These are phyloP conservation scores for Blastocystis sp. DNA, from an alignment of 352 stramenopile species.

Conservation along the genomic window DNA sequence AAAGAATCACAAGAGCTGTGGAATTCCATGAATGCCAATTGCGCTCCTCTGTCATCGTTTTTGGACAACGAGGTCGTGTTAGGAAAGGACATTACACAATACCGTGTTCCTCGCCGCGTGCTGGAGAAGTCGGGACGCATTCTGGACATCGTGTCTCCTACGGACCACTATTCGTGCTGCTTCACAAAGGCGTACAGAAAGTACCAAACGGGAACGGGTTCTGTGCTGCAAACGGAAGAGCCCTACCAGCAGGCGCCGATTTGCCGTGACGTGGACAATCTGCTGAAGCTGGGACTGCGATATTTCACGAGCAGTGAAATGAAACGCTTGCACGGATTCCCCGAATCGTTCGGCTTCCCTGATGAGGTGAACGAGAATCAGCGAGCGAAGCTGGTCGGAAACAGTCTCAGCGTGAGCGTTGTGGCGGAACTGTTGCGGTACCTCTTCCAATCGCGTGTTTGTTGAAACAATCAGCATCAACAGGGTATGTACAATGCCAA, in stretches of 20 bases:
- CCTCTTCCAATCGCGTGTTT: constrained; percentile 15
- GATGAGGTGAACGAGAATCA: constrained; percentile 48
- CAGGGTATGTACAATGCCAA: too few species aligned
- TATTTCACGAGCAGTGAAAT: constrained; percentile 61
- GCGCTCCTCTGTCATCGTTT: constrained; percentile 9
- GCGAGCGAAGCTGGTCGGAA: constrained; percentile 53
- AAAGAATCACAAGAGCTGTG: constrained; percentile 68
- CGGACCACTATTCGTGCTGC: constrained; percentile 51
- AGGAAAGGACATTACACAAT: constrained; percentile 37
- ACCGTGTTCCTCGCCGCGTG: constrained; percentile 5
- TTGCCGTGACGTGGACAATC: constrained; percentile 26
- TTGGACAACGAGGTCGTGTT: constrained; percentile 16
- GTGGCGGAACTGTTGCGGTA: constrained; percentile 43
- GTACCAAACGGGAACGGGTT: constrained; percentile 60
- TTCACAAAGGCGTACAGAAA: constrained; percentile 68
- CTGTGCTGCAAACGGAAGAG: constrained; percentile 32
- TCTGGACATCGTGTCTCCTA: constrained; percentile 62
- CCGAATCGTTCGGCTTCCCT: constrained; percentile 53
- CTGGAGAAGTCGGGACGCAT: constrained; percentile 46
- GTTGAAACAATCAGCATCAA: background rate
- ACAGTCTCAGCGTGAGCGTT: constrained; percentile 61
- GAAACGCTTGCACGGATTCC: constrained; percentile 61
- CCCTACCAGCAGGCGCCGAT: constrained; percentile 36
- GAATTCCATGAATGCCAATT: constrained; percentile 51
- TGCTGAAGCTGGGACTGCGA: constrained; percentile 7